Evolutionary conservation across 2,329 filamentous ascomycete species (phyloP).

Genomic region (Trichoderma semiorbis): DNA sequence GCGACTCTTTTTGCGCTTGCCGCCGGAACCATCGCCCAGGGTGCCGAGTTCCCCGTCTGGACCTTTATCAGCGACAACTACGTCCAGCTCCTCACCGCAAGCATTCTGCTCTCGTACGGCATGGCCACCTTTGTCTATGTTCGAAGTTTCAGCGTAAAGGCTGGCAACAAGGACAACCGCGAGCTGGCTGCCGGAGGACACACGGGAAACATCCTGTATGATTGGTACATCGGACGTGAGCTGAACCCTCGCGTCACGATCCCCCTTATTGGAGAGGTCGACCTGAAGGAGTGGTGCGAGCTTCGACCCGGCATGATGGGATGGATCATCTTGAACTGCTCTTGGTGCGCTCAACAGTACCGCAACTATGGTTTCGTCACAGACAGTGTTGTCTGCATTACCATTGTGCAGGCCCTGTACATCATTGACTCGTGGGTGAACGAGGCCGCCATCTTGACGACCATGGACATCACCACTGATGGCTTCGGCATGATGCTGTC

Average conservation of each 20-base stretch:
- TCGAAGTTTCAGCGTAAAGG: constrained; percentile 75
- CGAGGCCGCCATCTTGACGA: constrained; percentile 85
- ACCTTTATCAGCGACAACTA: constrained; percentile 92
- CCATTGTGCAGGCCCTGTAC: constrained; percentile 75
- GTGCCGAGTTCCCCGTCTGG: constrained; percentile 83
- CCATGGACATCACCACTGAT: constrained; percentile 90
- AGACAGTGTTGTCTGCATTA: constrained; percentile 79
- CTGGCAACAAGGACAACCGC: constrained; percentile 67
- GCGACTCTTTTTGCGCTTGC: constrained; percentile 68
- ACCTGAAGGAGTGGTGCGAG: constrained; percentile 88
- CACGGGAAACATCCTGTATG: constrained; percentile 82
- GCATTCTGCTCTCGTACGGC: constrained; percentile 70
- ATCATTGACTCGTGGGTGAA: constrained; percentile 81
- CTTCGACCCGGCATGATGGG: constrained; percentile 87
- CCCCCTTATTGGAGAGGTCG: constrained; percentile 77
- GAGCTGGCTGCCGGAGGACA: constrained; percentile 80
- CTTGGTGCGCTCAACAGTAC: constrained; percentile 86
- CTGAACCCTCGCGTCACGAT: constrained; percentile 82
- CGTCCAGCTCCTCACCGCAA: constrained; percentile 77
- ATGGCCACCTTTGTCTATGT: constrained; percentile 78
- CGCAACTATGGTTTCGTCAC: constrained; percentile 77
- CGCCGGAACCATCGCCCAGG: constrained; percentile 71
- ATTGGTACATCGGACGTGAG: constrained; percentile 95
- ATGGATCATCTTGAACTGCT: constrained; percentile 81
- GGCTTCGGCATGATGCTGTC: constrained; percentile 94